Percentiles rank a stretch among this genome's conserved stretches.
Evolutionary conservation across 768 basidiomycete species (phyloP).

Genomic region (Mycena kentingensis): DNA sequence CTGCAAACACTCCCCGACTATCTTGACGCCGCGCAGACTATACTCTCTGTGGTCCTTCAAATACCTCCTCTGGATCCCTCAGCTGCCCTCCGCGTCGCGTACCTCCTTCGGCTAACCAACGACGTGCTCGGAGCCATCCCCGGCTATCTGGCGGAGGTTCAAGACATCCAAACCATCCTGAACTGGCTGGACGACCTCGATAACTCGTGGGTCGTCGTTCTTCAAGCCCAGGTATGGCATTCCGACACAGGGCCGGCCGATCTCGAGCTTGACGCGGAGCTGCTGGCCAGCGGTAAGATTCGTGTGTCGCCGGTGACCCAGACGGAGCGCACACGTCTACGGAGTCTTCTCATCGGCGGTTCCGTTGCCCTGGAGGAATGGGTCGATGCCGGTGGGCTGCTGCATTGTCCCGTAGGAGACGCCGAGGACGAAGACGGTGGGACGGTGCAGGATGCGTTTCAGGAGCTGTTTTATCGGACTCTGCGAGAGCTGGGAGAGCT

Average conservation of each 20-base stretch:
- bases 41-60: conserved; percentile 66
- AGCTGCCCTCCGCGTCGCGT: conserved; percentile 61
- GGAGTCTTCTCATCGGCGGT: conserved; percentile 65
- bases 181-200: conserved; percentile 76
- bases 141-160: conserved; percentile 55
- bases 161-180: conserved; percentile 53
- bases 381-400: conserved; percentile 39
- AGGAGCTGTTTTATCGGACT: conserved; percentile 63
- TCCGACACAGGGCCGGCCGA: conserved; percentile 43
- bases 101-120: conserved; percentile 71
- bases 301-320: conserved; percentile 57
- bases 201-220: conserved; percentile 69
- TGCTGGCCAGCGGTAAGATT: conserved; percentile 24
- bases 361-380: conserved; percentile 69
- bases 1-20: conserved; percentile 63
- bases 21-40: conserved; percentile 54
- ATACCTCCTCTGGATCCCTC: conserved; percentile 78
- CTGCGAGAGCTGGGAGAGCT: conserved; percentile 61
- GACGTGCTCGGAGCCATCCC: conserved; percentile 62
- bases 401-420: conserved; percentile 30
- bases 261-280: conserved; percentile 42
- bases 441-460: conserved; percentile 57
- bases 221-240: conserved; percentile 70
- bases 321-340: conserved; percentile 72
- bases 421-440: conserved; percentile 31